Conservation (phyloP, 139 green algal species). For the Chlorella ohadii region DNA sequence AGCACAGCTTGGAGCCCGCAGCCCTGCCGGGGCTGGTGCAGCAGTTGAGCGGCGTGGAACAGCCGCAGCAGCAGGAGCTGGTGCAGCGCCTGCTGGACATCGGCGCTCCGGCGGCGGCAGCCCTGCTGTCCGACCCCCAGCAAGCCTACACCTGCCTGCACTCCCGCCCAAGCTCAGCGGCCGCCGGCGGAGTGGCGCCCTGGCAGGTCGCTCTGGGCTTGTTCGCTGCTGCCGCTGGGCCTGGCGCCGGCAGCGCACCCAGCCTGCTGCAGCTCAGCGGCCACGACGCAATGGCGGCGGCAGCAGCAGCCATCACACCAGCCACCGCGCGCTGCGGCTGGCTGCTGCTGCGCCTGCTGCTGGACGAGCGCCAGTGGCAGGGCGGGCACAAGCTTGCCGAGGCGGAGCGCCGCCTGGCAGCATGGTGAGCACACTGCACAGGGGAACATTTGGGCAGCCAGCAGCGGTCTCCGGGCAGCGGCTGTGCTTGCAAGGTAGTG, state of each 20-base stretch:
- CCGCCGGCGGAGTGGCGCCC: background rate
- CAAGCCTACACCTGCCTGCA: slow-evolving; percentile 1
- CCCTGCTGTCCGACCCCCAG: background rate
- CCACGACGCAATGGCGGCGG: background rate
- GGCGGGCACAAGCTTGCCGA: slow-evolving; percentile 23
- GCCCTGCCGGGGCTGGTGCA: slow-evolving; percentile 5
- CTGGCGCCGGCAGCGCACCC: background rate
- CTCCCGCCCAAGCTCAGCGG: background rate
- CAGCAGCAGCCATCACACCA: slow-evolving; percentile 12
- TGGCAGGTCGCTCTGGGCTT: slow-evolving; percentile 24
- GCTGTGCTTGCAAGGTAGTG: too few relatives aligned
- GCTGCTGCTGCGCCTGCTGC: slow-evolving; percentile 34
- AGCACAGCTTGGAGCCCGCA: slow-evolving; percentile 15
- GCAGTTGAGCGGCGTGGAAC: background rate
- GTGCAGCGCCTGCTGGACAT: background rate
- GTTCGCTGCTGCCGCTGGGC: background rate
- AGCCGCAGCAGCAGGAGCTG: background rate
- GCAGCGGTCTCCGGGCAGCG: too few relatives aligned
- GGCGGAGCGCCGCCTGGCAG: slow-evolving; percentile 19
- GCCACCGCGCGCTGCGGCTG: slow-evolving; percentile 8
- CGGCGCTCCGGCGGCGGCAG: background rate
- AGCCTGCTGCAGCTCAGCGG: background rate
- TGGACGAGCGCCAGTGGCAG: slow-evolving; percentile 26
- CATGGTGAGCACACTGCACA: slow-evolving; percentile 2
- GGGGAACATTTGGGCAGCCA: too few relatives aligned